A percentile compares a stretch with the other conserved stretches of the same genome.
phyloP scores from a whole-genome alignment of 371 early-diverging fungal genomes.

The Rhizopus delemar region DNA sequence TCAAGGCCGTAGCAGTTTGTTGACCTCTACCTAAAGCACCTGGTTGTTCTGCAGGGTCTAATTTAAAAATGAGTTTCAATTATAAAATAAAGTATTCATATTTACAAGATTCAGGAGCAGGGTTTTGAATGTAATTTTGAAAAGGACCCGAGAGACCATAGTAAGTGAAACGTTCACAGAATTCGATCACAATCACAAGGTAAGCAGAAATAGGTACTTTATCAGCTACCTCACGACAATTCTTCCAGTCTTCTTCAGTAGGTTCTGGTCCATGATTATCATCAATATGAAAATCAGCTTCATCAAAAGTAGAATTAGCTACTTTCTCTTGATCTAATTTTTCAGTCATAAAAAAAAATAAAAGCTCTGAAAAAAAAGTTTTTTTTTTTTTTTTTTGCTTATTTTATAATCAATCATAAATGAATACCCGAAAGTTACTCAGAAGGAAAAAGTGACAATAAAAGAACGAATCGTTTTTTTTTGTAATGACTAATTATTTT shows the following conservation, averaged over 20 bases:
- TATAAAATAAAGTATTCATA: background rate
- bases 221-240: slow-evolving; percentile 42
- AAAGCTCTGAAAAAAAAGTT: background rate
- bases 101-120: slow-evolving; percentile 42
- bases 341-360: slow-evolving; percentile 20
- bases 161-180: slow-evolving; percentile 75
- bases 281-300: slow-evolving; percentile 12
- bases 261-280: slow-evolving; percentile 35
- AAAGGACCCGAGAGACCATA: slow-evolving; percentile 75
- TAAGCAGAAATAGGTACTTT: slow-evolving; percentile 43
- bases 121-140: slow-evolving; percentile 63
- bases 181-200: slow-evolving; percentile 49
- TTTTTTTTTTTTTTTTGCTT: background rate
- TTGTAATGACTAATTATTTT: background rate
- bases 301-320: slow-evolving; percentile 1
- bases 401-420: no score
- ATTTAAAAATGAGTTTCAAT: background rate
- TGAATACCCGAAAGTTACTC: slow-evolving; percentile 7
- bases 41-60: slow-evolving; percentile 49
- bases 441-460: background rate
- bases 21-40: slow-evolving; percentile 53
- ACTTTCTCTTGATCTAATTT: slow-evolving; percentile 22
- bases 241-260: slow-evolving; percentile 47
- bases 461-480: slow-evolving; percentile 8
- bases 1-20: slow-evolving; percentile 66